Percentiles rank a stretch among this genome's conserved stretches.
Evolutionary conservation across 371 early-diverging fungal species (phyloP).

Genomic region (Phascolomyces articulosus): DNA sequence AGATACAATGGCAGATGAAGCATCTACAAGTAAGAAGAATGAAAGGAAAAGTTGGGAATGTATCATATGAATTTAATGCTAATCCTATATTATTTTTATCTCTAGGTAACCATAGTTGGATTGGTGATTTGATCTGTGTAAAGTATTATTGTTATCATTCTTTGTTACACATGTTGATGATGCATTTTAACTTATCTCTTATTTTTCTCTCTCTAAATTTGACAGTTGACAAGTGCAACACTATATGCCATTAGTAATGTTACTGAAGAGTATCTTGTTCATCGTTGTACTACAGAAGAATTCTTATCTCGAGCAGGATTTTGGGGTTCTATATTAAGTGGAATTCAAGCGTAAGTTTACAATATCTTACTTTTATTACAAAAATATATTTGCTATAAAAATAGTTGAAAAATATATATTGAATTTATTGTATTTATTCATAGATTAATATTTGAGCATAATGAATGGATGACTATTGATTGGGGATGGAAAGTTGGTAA

Average conservation of each 20-base stretch:
- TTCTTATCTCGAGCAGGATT: slow-evolving; percentile 37
- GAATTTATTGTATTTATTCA: not conserved
- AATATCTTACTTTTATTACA: too few relatives aligned
- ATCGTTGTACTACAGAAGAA: slow-evolving; percentile 29
- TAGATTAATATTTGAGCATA: slow-evolving; percentile 38
- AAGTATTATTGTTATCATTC: not conserved
- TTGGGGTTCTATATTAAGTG: slow-evolving; percentile 37
- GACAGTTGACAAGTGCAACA: slow-evolving; percentile 42
- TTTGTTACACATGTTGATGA: not conserved
- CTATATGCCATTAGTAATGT: slow-evolving; percentile 49
- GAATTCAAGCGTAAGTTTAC: slow-evolving; percentile 41
- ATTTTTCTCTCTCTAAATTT: not conserved
- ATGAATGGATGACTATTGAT: slow-evolving; percentile 20
- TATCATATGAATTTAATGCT: too few relatives aligned
- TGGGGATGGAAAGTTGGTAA: slow-evolving; percentile 35
- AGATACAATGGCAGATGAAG: slow-evolving; percentile 26
- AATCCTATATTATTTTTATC: too few relatives aligned
- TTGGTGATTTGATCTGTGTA: slow-evolving; percentile 50
- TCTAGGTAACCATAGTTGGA: slow-evolving; percentile 47
- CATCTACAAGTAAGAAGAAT: slow-evolving; percentile 20
- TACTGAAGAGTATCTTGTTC: slow-evolving; percentile 48
- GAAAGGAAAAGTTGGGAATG: not conserved
- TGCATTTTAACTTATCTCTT: not conserved
- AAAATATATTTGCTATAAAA: not conserved
- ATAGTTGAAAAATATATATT: not conserved